Evolutionary conservation across 495 filamentous ascomycete genomes (phyloP), one percentile per base, ranked within the genome.

Genomic region (Aspergillus carlsbadensis): DNA sequence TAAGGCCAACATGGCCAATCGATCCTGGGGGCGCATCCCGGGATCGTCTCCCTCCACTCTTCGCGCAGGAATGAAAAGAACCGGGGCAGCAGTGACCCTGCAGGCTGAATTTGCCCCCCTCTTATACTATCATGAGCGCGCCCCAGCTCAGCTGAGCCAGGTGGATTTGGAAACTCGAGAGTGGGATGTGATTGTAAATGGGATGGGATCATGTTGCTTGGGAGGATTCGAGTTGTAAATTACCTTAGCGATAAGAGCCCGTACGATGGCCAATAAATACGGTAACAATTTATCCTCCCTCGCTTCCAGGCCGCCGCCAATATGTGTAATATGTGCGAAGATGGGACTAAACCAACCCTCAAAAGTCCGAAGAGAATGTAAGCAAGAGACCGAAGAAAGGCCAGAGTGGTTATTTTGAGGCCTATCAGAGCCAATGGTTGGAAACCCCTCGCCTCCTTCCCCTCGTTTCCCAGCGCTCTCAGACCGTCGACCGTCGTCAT

Each of bases 391-490:
- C 26, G 8, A 8, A 29, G 8, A 29, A 29, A 29, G 26, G 26
- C 26, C 26, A 29, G 8, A 4, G 26, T 29, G 26, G 26, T 29
- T 29, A 29, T 29, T 3, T 3, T 8, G 39, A 35, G 40, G 31
- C 21, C 11, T 22, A 17, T n/a, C 10, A 24, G 10, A 45, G 34
- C 47, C 47, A 50, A 29, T 29, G 26, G 8, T 3, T 29, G 4
- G 26, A 8, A 29, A 41, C 21, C 40, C 17, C 20, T 3, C 29
- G n/a, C 26, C 17, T 15, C 39, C 47, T 21, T 50, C 33, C 54
- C 35, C 39, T 45, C 50, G 45, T 26, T 50, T 56, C 44, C 37
- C 7, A 44, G 49, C 36, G 54, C 57, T 52, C 57, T 59, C 57
- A 36, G 57, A 54, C 57, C 34, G 42, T 51, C 26, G 14, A 45